phyloP scores from a whole-genome alignment of 805 yeast species.

The Cyberlindnera americana region DNA sequence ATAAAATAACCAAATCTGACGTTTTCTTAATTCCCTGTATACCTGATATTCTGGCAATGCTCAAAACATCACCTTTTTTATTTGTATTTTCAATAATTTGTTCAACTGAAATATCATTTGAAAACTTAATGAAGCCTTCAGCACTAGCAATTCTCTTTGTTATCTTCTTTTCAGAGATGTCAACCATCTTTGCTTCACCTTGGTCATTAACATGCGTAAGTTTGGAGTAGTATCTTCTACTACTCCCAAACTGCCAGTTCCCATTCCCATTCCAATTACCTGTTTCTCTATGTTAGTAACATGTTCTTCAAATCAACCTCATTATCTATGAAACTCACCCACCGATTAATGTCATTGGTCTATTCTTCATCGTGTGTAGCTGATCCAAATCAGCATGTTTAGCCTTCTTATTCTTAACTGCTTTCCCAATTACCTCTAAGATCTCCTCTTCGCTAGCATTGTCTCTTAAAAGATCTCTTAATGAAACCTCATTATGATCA shows the following conservation, averaged over 20 bases:
- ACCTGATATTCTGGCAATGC: constrained; percentile 46
- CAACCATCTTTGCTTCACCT: constrained; percentile 49
- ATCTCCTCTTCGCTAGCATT: constrained; percentile 36
- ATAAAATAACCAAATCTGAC: constrained; percentile 43
- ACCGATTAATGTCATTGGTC: constrained; percentile 57
- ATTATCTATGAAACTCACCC: constrained; percentile 44
- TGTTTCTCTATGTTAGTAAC: background rate
- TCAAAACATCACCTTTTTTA: constrained; percentile 51
- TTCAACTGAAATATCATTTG: constrained; percentile 29
- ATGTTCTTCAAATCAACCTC: too few species aligned
- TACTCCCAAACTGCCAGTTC: too few species aligned
- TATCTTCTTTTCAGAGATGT: constrained; percentile 36
- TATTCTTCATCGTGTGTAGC: constrained; percentile 42
- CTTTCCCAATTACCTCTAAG: constrained; percentile 38
- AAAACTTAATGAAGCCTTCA: constrained; percentile 38
- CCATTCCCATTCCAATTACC: background rate
- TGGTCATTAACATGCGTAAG: constrained; percentile 38
- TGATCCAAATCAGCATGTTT: constrained; percentile 51
- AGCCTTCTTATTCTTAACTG: constrained; percentile 44
- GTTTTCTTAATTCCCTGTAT: constrained; percentile 51
- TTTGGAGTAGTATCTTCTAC: constrained; percentile 3
- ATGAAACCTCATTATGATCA: constrained; percentile 47
- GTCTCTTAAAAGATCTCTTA: constrained; percentile 41
- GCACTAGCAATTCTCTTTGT: constrained; percentile 45
- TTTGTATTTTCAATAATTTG: constrained; percentile 35